Evolutionary conservation across 768 basidiomycete species (phyloP).

Genomic region (Coprinellus aureogranulatus): DNA sequence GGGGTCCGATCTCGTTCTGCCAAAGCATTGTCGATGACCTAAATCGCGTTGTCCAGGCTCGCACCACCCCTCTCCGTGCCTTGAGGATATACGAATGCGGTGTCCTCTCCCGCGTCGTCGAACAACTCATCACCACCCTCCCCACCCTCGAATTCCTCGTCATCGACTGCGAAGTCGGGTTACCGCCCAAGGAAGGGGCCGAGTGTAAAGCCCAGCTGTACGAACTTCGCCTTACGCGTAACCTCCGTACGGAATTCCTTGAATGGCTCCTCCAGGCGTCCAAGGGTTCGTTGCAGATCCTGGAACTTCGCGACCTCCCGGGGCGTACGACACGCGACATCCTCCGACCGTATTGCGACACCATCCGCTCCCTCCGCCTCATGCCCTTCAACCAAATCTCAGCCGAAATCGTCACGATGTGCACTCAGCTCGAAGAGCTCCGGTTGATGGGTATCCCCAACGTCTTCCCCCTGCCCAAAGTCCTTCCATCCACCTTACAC

Average conservation of each 20-base stretch:
- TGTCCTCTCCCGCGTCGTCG: background rate
- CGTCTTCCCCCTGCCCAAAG: slow-evolving; percentile 26
- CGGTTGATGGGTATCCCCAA: slow-evolving; percentile 35
- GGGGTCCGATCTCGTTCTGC: background rate
- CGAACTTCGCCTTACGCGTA: slow-evolving; percentile 39
- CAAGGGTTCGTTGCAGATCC: slow-evolving; percentile 29
- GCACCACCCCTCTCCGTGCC: background rate
- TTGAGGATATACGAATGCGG: background rate
- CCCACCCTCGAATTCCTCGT: background rate
- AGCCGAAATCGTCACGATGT: slow-evolving; percentile 32
- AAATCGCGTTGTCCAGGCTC: background rate
- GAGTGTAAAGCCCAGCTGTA: slow-evolving; percentile 24
- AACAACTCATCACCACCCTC: background rate
- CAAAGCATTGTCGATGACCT: background rate
- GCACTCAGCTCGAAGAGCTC: slow-evolving; percentile 39
- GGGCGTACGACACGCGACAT: slow-evolving; percentile 20
- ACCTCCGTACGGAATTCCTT: slow-evolving; percentile 15
- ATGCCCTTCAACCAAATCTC: slow-evolving; percentile 32
- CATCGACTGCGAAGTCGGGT: background rate
- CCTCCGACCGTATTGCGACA: slow-evolving; percentile 27
- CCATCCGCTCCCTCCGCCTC: slow-evolving; percentile 44
- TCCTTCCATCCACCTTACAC: slow-evolving; percentile 35
- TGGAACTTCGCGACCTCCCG: slow-evolving; percentile 39
- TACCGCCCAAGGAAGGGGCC: background rate
- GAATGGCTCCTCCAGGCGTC: slow-evolving; percentile 8